Base-by-base conservation (phyloP, 257 asterid genomes). In the Anisodus tanguticus region DNA sequence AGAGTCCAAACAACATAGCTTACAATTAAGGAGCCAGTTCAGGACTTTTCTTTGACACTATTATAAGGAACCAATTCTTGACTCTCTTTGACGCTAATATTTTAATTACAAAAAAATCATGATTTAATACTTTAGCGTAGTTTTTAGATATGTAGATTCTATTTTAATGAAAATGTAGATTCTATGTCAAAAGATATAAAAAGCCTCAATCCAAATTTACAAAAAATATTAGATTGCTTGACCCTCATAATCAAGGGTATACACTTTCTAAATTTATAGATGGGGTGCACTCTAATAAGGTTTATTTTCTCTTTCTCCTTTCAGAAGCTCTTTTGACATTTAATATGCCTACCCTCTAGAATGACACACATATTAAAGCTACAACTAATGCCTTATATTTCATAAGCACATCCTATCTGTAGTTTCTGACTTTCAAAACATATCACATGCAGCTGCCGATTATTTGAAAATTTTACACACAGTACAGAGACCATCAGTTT, bases 341-440 rank as follows among this genome's bases (percentile, higher is more conserved):
- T 77, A 77, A 77, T 76, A 74, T 2, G n/a, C 64, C 47, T 31
- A 13, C 4, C 0, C 41, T 77, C 81, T 53, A 2, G 2, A 51
- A 53, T 51, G 59, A 35, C 8, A 76, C 8, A 76, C 47, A 63
- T 51, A 76, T 53, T 77, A 53, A 77, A 77, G n/a, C 7, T 15
- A 26, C 49, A 77, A 31, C 49, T 74, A 49, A 74, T 22, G 13
- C 80, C 9, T 47, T 74, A 74, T 51, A 26, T 51, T 76, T 51
- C 63, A 51, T 53, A 76, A 26, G 41, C 81, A 51, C 5, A 51
- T 76, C 81, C 1, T 53, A 77, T 77, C 81, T 77, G 64, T 77
- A 77, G 47, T 77, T 77, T 77, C 81, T 77, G 81, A 77, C 81
- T 53, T 77, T 3, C 13, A 17, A 31, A 53, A 35, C 47, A 77